A percentile compares a stretch with the other conserved stretches of the same genome.
Evolutionary conservation across 768 basidiomycete species (phyloP).

Genomic region (Trametes punicea): DNA sequence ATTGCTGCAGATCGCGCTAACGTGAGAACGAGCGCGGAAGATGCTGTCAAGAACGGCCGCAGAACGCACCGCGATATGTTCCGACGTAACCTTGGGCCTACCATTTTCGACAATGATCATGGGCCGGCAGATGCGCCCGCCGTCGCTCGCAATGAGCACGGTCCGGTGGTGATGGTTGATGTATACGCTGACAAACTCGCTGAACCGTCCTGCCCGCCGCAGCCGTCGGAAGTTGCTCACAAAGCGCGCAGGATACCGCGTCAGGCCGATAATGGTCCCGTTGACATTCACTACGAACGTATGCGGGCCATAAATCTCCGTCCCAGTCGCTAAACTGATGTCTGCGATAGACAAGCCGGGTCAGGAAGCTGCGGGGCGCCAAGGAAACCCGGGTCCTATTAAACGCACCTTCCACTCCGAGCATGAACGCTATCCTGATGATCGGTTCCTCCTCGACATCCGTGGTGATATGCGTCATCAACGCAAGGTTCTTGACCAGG

Average conservation of each 20-base stretch:
- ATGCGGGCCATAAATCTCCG: conserved; percentile 91
- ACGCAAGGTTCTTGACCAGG: conserved; percentile 94
- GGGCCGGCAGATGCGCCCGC: conserved; percentile 95
- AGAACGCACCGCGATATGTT: conserved; percentile 69
- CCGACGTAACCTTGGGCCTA: conserved; percentile 67
- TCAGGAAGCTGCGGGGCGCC: conserved; percentile 7
- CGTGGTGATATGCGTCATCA: conserved; percentile 99
- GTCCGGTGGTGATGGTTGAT: conserved; percentile 93
- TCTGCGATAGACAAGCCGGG: conserved; percentile 44
- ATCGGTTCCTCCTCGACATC: conserved; percentile 97
- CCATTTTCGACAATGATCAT: conserved; percentile 94
- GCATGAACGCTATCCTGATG: conserved; percentile 82
- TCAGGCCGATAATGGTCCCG: conserved; percentile 92
- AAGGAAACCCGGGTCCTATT: not conserved
- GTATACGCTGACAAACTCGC: conserved; percentile 96
- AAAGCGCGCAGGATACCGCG: conserved; percentile 79
- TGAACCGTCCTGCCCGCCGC: conserved; percentile 85
- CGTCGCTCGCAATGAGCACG: conserved; percentile 95
- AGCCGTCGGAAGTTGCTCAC: conserved; percentile 89
- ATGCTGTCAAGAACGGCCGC: not conserved
- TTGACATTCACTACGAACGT: conserved; percentile 97
- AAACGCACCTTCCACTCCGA: conserved; percentile 89
- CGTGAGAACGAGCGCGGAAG: not conserved
- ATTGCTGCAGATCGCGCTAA: conserved; percentile 44
- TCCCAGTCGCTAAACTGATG: conserved; percentile 86